phyloP scores from a whole-genome alignment of 2,329 filamentous ascomycete species.

The Pochonia chlamydosporia region DNA sequence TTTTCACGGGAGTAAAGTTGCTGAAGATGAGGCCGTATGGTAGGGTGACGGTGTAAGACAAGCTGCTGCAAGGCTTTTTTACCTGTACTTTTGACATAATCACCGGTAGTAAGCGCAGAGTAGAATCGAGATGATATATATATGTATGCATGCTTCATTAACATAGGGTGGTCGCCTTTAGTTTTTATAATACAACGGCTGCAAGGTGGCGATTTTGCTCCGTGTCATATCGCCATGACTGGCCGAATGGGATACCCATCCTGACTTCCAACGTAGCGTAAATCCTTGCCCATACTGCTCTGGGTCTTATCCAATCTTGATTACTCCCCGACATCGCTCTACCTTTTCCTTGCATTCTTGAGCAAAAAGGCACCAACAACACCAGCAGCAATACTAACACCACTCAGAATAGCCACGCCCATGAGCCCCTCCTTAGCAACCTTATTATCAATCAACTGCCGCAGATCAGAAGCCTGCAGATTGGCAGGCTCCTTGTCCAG shows the following conservation, averaged over 20 bases:
- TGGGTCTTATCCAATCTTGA: neutral
- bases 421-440: conserved; percentile 91
- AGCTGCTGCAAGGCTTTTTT: no score
- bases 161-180: neutral
- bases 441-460: conserved; percentile 87
- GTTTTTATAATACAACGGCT: neutral
- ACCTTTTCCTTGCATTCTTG: conserved; percentile 63
- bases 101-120: no score
- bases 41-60: no score
- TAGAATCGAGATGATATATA: neutral
- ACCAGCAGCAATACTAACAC: conserved; percentile 87
- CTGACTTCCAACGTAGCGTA: neutral
- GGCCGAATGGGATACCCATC: no score
- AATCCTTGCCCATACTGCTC: neutral
- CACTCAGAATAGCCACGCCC: conserved; percentile 91
- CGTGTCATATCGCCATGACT: no score
- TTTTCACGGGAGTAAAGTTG: no score
- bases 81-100: no score
- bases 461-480: conserved; percentile 81
- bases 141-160: conserved; percentile 1
- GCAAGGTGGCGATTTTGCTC: neutral
- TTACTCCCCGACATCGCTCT: conserved; percentile 8
- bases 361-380: conserved; percentile 84
- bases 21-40: no score
- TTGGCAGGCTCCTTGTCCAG: conserved; percentile 89